These are phyloP conservation scores for Scutellaria baicalensis DNA, from an alignment of 257 asterid genomes.

Conservation along the genomic window DNA sequence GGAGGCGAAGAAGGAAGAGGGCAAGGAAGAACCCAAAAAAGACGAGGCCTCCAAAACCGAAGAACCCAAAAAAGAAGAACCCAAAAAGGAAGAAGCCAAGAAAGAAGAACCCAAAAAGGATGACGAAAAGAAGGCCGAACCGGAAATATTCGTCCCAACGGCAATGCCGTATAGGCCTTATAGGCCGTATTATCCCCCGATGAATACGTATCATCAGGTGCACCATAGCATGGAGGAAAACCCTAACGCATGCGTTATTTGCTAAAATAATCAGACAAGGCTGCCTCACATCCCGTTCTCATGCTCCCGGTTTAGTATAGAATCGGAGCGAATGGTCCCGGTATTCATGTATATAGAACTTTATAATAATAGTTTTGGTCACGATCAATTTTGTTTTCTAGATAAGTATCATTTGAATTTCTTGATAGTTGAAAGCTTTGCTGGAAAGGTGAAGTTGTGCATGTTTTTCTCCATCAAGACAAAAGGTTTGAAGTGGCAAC, in stretches of 20 bases:
- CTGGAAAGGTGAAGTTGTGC: slow-evolving; percentile 27
- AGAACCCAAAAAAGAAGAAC: slow-evolving; percentile 50
- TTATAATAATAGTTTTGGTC: slow-evolving; percentile 30
- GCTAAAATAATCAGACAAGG: slow-evolving; percentile 11
- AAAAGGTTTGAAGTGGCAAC: slow-evolving; percentile 11
- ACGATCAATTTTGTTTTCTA: slow-evolving; percentile 4
- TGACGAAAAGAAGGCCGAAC: slow-evolving; percentile 25
- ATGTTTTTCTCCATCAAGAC: slow-evolving; percentile 3
- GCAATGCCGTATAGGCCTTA: slow-evolving; percentile 45
- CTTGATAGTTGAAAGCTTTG: slow-evolving; percentile 19
- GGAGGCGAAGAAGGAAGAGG: slow-evolving; percentile 48
- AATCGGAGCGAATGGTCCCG: slow-evolving; percentile 1
- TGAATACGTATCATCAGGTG: slow-evolving; percentile 31
- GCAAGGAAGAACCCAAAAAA: slow-evolving; percentile 19
- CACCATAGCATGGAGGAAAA: slow-evolving; percentile 80
- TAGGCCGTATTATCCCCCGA: slow-evolving; percentile 35
- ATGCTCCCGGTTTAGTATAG: slow-evolving; percentile 3
- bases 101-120: slow-evolving; percentile 42
- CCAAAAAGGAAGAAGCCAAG: slow-evolving; percentile 40
- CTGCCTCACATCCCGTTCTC: neutral
- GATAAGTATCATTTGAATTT: neutral
- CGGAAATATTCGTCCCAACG: slow-evolving; percentile 27
- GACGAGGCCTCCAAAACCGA: slow-evolving; percentile 33
- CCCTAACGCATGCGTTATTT: slow-evolving; percentile 66
- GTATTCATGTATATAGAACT: slow-evolving; percentile 31